These are phyloP conservation scores for Candida fluviatilis DNA, from an alignment of 805 yeast species.

Conservation along the genomic window DNA sequence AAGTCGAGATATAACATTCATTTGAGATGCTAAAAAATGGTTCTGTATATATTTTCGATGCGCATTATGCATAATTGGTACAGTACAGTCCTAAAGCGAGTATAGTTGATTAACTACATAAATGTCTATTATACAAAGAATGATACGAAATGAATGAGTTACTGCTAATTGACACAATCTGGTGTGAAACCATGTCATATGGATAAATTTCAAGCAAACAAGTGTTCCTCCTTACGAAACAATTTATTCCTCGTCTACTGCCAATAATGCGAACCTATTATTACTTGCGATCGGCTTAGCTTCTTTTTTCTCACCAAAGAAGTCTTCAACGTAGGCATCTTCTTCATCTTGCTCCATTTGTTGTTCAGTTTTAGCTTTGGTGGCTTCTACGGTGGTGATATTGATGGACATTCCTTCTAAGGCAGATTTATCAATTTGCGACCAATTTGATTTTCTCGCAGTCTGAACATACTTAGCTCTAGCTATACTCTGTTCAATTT, in stretches of 20 bases:
- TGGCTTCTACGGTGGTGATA: neutral
- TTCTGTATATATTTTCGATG: neutral
- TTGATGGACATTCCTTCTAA: slow-evolving; percentile 18
- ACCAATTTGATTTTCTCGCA: slow-evolving; percentile 73
- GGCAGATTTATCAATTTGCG: slow-evolving; percentile 48
- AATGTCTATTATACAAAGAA: neutral
- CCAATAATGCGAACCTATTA: slow-evolving; percentile 35
- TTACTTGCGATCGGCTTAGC: slow-evolving; percentile 8
- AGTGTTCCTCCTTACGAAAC: too few species aligned
- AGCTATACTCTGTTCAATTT: slow-evolving; percentile 59
- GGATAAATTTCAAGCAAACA: too few species aligned
- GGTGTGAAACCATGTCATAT: too few species aligned
- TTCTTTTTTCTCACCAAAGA: slow-evolving; percentile 16
- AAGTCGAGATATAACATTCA: too few species aligned
- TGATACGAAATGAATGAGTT: neutral
- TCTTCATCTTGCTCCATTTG: slow-evolving; percentile 31
- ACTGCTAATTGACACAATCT: neutral
- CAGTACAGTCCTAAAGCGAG: too few species aligned
- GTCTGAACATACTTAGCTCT: slow-evolving; percentile 60
- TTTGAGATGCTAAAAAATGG: too few species aligned
- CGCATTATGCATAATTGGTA: too few species aligned
- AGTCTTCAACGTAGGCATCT: slow-evolving; percentile 31
- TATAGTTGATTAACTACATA: neutral
- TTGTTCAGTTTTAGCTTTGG: slow-evolving; percentile 14
- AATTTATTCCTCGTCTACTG: slow-evolving; percentile 29